These are phyloP conservation scores for Trematosphaeria pertusa DNA, from an alignment of 2,329 filamentous ascomycete species.

Conservation along the genomic window DNA sequence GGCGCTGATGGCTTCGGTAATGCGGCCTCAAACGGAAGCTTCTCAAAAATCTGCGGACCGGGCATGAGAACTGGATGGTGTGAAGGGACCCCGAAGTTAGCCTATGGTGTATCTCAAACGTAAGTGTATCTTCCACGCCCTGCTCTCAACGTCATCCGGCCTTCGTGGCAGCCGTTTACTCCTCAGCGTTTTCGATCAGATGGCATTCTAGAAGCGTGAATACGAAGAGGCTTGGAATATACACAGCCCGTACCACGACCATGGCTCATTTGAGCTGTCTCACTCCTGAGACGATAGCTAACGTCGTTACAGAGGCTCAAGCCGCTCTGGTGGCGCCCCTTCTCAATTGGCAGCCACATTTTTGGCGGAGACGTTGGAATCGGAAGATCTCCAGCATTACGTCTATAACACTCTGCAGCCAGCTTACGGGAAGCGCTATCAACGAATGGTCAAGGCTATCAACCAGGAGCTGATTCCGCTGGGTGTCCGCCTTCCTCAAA, in stretches of 20 bases:
- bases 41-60: conserved; percentile 85
- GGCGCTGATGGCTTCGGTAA: conserved; percentile 74
- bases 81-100: conserved; percentile 71
- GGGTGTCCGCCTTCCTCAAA: conserved; percentile 61
- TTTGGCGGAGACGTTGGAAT: conserved; percentile 61
- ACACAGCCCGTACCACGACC: not conserved
- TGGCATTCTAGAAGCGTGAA: conserved; percentile 3
- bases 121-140: conserved; percentile 44
- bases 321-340: conserved; percentile 65
- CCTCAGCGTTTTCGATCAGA: conserved; percentile 4
- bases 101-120: conserved; percentile 65
- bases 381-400: conserved; percentile 60
- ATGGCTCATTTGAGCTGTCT: conserved; percentile 13
- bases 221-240: not conserved
- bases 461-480: conserved; percentile 66
- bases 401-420: conserved; percentile 63
- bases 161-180: not conserved
- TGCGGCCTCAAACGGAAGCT: conserved; percentile 83
- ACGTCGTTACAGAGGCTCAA: conserved; percentile 57
- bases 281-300: conserved; percentile 22
- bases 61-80: conserved; percentile 89
- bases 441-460: conserved; percentile 66
- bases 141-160: not conserved
- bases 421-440: conserved; percentile 61
- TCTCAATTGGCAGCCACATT: conserved; percentile 66